Evolutionary conservation across 192 early-diverging fungal genomes (phyloP).

Genomic region (Mortierella antarctica): DNA sequence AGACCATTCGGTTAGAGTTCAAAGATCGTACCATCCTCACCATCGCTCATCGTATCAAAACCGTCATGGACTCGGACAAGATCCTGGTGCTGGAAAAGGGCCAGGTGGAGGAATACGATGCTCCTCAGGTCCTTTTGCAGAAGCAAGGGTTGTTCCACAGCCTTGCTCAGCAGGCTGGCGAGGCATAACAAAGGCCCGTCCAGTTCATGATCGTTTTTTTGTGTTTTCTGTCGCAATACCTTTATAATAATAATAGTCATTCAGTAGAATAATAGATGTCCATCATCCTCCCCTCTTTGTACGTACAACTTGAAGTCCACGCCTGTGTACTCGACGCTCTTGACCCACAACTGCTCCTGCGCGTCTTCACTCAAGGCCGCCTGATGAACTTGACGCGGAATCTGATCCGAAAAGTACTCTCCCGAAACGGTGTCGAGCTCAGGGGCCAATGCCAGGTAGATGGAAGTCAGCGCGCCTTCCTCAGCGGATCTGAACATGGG

Average conservation of each 20-base stretch:
- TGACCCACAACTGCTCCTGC: constrained; percentile 20
- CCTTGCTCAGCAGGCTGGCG: constrained; percentile 28
- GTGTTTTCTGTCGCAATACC: background rate
- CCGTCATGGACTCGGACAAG: constrained; percentile 86
- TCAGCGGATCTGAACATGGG: background rate
- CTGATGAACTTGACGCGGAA: background rate
- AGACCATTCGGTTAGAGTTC: constrained; percentile 82
- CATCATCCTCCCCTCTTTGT: no score
- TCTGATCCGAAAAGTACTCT: constrained; percentile 34
- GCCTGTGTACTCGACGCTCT: constrained; percentile 27
- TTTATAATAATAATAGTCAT: background rate
- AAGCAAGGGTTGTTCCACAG: constrained; percentile 15
- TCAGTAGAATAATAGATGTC: background rate
- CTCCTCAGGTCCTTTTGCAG: constrained; percentile 22
- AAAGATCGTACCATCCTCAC: constrained; percentile 84
- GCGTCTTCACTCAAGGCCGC: constrained; percentile 7
- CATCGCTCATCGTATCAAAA: constrained; percentile 90
- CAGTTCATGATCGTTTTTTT: no score
- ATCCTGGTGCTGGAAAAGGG: constrained; percentile 87
- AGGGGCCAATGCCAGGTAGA: constrained; percentile 8
- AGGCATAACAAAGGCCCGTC: background rate
- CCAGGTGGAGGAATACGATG: constrained; percentile 59
- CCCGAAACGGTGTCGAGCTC: background rate
- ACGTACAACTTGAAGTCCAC: constrained; percentile 7
- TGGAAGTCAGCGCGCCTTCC: background rate